Conservation (phyloP, 2,329 filamentous ascomycete species). For the Fusarium avenaceum region DNA sequence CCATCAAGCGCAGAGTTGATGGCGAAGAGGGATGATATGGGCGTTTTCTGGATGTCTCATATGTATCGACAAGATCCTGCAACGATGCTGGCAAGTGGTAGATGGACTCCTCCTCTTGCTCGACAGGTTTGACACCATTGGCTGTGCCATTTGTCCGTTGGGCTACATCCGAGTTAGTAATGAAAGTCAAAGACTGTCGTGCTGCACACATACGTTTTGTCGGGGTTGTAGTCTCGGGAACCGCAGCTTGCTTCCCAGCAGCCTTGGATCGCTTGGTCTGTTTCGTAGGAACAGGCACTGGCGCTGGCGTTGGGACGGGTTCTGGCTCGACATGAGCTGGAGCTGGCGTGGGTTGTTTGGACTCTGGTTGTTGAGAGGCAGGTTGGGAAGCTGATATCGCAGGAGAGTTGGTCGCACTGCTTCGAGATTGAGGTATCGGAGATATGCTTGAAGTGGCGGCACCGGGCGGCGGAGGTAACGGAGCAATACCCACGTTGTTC, state of each 20-base stretch:
- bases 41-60: slow-evolving; percentile 84
- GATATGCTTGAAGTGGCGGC: slow-evolving; percentile 60
- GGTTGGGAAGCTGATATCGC: slow-evolving; percentile 63
- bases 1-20: slow-evolving; percentile 79
- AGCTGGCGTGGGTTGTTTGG: slow-evolving; percentile 51
- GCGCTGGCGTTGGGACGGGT: slow-evolving; percentile 39
- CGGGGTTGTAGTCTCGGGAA: slow-evolving; percentile 59
- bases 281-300: slow-evolving; percentile 49
- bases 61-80: slow-evolving; percentile 91
- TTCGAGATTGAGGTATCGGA: slow-evolving; percentile 67
- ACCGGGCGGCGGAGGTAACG: slow-evolving; percentile 89
- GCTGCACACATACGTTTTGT: slow-evolving; percentile 58
- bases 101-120: slow-evolving; percentile 80
- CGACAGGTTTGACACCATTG: slow-evolving; percentile 64
- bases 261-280: slow-evolving; percentile 59
- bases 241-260: slow-evolving; percentile 60
- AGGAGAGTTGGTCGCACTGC: slow-evolving; percentile 69
- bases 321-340: slow-evolving; percentile 47
- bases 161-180: slow-evolving; percentile 47
- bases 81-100: slow-evolving; percentile 92
- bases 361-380: slow-evolving; percentile 55
- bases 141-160: slow-evolving; percentile 65
- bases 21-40: slow-evolving; percentile 72
- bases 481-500: slow-evolving; percentile 92
- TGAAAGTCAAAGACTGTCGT: neutral